Percentiles rank a stretch among this genome's conserved stretches.
Evolutionary conservation across 176 grass and related monocot genomes (phyloP).

Genomic region (Panicum miliaceum): DNA sequence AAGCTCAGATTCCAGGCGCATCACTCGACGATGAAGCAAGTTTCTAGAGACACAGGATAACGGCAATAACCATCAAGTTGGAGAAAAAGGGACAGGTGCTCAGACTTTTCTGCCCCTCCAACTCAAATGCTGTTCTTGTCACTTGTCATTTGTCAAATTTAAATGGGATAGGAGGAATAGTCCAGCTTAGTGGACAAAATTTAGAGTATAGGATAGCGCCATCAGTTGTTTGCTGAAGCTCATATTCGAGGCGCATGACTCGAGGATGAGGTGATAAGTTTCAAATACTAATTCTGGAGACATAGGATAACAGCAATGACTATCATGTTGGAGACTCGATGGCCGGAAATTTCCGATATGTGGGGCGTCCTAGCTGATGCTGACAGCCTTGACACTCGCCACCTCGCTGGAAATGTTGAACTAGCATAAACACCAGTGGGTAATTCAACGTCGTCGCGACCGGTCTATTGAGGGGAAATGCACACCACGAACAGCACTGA

Average conservation of each 20-base stretch:
- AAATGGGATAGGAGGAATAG: neutral
- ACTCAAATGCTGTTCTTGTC: neutral
- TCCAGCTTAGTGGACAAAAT: neutral
- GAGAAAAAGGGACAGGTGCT: neutral
- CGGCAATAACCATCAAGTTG: too few relatives aligned
- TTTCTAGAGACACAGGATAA: too few relatives aligned
- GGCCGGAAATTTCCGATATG: neutral
- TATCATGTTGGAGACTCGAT: neutral
- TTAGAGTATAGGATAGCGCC: neutral
- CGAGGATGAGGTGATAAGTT: neutral
- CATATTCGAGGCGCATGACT: neutral
- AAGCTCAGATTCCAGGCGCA: neutral
- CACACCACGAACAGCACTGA: neutral
- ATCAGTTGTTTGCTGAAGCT: neutral
- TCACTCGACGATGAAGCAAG: neutral
- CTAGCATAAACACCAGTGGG: neutral
- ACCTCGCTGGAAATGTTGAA: neutral
- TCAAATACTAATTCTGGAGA: neutral
- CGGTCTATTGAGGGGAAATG: neutral
- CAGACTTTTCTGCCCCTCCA: neutral
- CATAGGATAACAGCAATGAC: neutral
- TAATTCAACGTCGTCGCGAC: too few relatives aligned
- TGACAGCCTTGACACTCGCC: neutral
- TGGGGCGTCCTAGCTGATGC: too few relatives aligned
- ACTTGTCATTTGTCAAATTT: neutral